Evolutionary conservation across 176 grass and related monocot species (phyloP).

Genomic region (Bromus sterilis): DNA sequence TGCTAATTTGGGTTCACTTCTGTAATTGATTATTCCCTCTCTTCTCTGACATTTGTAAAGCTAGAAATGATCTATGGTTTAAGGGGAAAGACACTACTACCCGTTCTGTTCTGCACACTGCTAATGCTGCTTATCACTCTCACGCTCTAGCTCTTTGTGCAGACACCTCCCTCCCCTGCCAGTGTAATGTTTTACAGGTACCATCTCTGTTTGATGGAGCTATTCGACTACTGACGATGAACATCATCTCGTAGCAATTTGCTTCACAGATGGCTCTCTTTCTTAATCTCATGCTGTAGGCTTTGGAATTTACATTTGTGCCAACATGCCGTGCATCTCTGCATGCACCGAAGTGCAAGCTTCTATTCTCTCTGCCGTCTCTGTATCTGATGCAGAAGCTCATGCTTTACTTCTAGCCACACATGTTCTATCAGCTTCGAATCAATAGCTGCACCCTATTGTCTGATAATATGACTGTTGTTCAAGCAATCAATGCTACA

Average conservation of each 20-base stretch:
- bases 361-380: neutral
- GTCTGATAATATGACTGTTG: neutral
- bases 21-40: neutral
- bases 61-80: neutral
- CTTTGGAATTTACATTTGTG: neutral
- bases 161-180: neutral
- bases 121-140: neutral
- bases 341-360: neutral
- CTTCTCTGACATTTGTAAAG: neutral
- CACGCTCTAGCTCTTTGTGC: neutral
- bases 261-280: no score
- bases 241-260: neutral
- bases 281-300: neutral
- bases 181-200: neutral
- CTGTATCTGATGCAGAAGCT: neutral
- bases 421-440: neutral
- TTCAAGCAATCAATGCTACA: neutral
- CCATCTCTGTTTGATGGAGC: neutral
- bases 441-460: neutral
- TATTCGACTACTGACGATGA: neutral
- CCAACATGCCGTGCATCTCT: neutral
- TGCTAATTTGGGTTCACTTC: no score
- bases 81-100: neutral
- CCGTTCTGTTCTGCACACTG: neutral
- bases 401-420: neutral